A percentile compares a stretch with the other conserved stretches of the same genome.
phyloP scores from a whole-genome alignment of 345 rosid genomes.

The Erysimum cheiranthoides region DNA sequence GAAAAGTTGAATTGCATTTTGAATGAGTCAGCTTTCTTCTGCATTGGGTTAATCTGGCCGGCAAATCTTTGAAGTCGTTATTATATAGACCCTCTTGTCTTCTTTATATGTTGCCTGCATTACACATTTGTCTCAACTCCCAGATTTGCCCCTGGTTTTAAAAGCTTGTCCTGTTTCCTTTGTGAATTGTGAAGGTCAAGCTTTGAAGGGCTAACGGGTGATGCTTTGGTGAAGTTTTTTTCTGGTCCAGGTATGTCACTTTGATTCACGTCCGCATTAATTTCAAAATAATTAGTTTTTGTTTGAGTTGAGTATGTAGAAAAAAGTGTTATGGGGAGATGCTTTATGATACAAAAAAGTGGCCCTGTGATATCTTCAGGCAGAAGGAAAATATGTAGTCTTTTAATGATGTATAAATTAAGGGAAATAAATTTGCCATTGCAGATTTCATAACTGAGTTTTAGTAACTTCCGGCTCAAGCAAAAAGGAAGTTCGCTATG shows the following conservation, averaged over 20 bases:
- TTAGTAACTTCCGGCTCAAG: conserved; percentile 40
- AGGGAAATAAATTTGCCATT: conserved; percentile 5
- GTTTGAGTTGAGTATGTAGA: background rate
- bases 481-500: conserved; percentile 50
- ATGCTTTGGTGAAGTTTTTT: conserved; percentile 36
- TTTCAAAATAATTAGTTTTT: background rate
- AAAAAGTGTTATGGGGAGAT: background rate
- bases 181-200: conserved; percentile 37
- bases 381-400: conserved; percentile 1
- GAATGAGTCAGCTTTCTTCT: conserved; percentile 37
- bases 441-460: conserved; percentile 30
- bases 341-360: background rate
- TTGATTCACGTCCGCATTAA: conserved; percentile 16
- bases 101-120: conserved; percentile 37
- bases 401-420: conserved; percentile 7
- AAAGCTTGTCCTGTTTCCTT: conserved; percentile 29
- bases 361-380: conserved; percentile 1
- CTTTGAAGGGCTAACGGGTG: conserved; percentile 34
- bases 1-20: background rate
- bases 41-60: conserved; percentile 37
- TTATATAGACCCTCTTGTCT: conserved; percentile 37
- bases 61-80: conserved; percentile 38
- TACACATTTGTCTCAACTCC: conserved; percentile 9
- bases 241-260: conserved; percentile 28
- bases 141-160: conserved; percentile 28